Percentiles rank a stretch among this genome's conserved stretches.
These are phyloP conservation scores for Mycogone perniciosa DNA, from an alignment of 2,329 filamentous ascomycete species.

Conservation along the genomic window DNA sequence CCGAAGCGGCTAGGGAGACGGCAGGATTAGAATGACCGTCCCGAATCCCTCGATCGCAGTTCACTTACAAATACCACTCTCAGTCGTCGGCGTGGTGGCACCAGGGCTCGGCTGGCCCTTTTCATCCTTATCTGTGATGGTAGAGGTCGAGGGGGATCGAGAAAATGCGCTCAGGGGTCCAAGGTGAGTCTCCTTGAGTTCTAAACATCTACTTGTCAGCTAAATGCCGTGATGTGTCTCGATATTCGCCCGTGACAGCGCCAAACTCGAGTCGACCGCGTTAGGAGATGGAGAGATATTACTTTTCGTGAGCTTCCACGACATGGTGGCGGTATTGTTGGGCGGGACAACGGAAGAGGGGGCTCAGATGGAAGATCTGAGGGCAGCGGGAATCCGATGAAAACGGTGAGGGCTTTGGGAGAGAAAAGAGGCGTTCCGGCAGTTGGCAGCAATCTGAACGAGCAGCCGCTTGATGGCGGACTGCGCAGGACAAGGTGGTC, in stretches of 20 bases:
- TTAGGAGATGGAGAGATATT: conserved; percentile 14
- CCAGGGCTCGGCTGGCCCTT: conserved; percentile 48
- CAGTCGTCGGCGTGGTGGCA: conserved; percentile 51
- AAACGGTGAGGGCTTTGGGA: neutral
- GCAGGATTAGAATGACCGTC: neutral
- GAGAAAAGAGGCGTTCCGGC: neutral
- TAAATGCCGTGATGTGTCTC: neutral
- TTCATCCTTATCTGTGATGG: conserved; percentile 66
- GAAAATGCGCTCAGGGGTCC: conserved; percentile 86
- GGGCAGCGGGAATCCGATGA: neutral
- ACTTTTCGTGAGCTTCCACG: conserved; percentile 55
- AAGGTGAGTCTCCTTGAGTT: conserved; percentile 96
- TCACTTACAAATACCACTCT: conserved; percentile 69
- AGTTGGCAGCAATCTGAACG: neutral
- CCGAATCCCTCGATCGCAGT: neutral
- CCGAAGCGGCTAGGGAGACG: conserved; percentile 62
- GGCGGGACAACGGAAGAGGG: neutral
- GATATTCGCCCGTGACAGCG: neutral
- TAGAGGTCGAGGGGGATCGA: conserved; percentile 86
- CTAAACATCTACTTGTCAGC: conserved; percentile 24
- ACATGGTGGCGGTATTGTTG: conserved; percentile 37
- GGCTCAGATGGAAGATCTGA: neutral
- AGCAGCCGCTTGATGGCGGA: conserved; percentile 9
- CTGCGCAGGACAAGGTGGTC: conserved; percentile 5
- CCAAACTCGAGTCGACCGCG: neutral